phyloP scores from a whole-genome alignment of 192 early-diverging fungal species.

The Coemansia biformis region DNA sequence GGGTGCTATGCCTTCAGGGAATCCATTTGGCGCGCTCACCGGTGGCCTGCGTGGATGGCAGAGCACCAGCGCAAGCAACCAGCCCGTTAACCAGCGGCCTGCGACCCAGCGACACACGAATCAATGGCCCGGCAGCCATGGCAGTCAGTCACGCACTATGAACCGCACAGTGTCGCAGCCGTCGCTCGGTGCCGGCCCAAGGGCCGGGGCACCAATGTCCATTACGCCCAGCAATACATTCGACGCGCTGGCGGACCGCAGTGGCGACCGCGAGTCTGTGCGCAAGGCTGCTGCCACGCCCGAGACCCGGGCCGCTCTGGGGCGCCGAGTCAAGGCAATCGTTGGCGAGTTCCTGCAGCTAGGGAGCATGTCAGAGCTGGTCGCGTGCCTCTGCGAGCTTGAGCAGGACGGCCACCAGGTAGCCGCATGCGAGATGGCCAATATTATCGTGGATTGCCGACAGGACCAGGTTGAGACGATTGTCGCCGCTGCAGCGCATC shows the following conservation, averaged over 20 bases:
- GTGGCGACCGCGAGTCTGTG: conserved; percentile 4
- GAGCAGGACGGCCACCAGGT: conserved; percentile 48
- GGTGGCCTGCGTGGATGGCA: conserved; percentile 51
- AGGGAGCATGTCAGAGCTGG: conserved; percentile 50
- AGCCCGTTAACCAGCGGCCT: too few species aligned
- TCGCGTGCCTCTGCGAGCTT: conserved; percentile 54
- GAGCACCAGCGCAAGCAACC: too few species aligned
- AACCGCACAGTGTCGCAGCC: too few species aligned
- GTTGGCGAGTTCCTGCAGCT: conserved; percentile 54
- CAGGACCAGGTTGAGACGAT: conserved; percentile 50
- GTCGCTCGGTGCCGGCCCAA: not conserved
- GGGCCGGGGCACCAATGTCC: conserved; percentile 18
- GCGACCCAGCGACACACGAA: too few species aligned
- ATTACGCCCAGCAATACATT: conserved; percentile 23
- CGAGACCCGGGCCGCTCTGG: conserved; percentile 37
- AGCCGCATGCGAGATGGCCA: conserved; percentile 49
- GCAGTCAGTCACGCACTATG: too few species aligned
- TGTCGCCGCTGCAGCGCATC: not conserved
- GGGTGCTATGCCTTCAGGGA: not conserved
- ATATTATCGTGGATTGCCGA: conserved; percentile 54
- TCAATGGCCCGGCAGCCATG: too few species aligned
- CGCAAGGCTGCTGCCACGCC: too few species aligned
- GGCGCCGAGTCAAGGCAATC: conserved; percentile 31
- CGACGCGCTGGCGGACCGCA: conserved; percentile 10
- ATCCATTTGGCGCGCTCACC: conserved; percentile 9